Base-by-base conservation (phyloP, 163 green algal species). In the Chlorella variabilis region DNA sequence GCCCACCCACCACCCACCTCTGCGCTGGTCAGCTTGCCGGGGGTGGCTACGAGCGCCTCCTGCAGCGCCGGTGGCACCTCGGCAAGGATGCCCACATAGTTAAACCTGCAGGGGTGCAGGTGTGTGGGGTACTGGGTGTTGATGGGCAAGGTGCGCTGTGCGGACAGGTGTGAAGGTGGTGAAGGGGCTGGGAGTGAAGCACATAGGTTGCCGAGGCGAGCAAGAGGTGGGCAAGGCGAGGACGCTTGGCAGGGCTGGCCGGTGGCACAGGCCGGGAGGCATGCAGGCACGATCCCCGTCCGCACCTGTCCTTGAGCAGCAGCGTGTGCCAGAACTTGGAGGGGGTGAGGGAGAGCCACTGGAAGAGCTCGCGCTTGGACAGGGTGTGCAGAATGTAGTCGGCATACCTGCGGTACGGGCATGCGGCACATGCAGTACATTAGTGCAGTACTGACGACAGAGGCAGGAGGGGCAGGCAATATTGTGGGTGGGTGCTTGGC, bases 361-460 rank as follows among this genome's bases (percentile, higher is more conserved):
- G 39, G 79, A 97, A 96, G 31, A 97, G 86, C 75, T 97, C 92
- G 8, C 78, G 61, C 56, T 66, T 56, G n/a, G 88, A 79, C 62
- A 98, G 79, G 1, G 94, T 91, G n/a, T 93, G 89, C 45, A 98
- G 82, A 48, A 98, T 86, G 88, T 96, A 97, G 71, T 89, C 87
- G 8, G 86, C 86, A 86, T 97, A 96, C 56, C 91, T 92, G 84
- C 74, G 45, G 13, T 27, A 8, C 34, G 5, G 45, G 45, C 15
- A 54, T 54, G n/a, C 59, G 59, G n/a, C 17, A 38, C 33, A 49
- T 36, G 63, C 33, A 29, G 54, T 63, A 29, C 54, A 29, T 63
- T 63, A 33, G 23, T 29, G 23, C 54, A 15, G 54, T 63, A 63
- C 54, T 9, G 23, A n/a, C 8, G 18, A 63, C 18, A 63, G 23